Conservation (phyloP, 164 flowering plant species). For the Aristolochia contorta region DNA sequence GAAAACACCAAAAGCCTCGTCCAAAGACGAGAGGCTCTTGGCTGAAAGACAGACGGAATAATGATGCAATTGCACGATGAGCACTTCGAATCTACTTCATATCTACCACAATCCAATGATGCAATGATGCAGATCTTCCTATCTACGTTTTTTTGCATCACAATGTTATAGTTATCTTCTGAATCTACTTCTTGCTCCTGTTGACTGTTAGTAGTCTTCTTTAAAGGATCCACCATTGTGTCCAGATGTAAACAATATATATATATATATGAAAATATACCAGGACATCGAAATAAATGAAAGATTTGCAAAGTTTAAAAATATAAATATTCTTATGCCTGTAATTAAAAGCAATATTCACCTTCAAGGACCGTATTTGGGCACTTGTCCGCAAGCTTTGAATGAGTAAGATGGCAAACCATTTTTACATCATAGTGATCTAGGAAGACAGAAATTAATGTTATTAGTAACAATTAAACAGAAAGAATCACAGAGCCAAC, state of each 20-base stretch:
- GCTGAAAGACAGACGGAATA: no score
- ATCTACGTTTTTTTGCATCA: slow-evolving; percentile 97
- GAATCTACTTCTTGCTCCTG: slow-evolving; percentile 97
- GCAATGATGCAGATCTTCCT: slow-evolving; percentile 99
- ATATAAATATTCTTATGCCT: background rate
- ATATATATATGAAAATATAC: background rate
- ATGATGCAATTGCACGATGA: slow-evolving; percentile 83
- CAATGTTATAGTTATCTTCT: no score
- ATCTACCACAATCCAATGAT: no score
- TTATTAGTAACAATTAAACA: background rate
- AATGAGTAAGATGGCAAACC: slow-evolving; percentile 98
- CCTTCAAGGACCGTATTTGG: slow-evolving; percentile 97
- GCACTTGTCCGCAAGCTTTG: slow-evolving; percentile 95
- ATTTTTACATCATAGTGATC: slow-evolving; percentile 99
- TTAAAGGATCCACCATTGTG: slow-evolving; percentile 95
- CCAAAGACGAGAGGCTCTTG: slow-evolving; percentile 23
- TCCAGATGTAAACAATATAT: slow-evolving; percentile 63
- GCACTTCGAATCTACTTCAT: slow-evolving; percentile 99
- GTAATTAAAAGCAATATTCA: slow-evolving; percentile 6
- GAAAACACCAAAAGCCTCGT: background rate
- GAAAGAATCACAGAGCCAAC: background rate
- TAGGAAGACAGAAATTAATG: slow-evolving; percentile 8
- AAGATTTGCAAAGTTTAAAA: background rate
- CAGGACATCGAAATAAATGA: background rate
- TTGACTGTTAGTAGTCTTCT: slow-evolving; percentile 76